Base-by-base conservation (phyloP, 306 rosid genomes). In the Sesbania bispinosa region DNA sequence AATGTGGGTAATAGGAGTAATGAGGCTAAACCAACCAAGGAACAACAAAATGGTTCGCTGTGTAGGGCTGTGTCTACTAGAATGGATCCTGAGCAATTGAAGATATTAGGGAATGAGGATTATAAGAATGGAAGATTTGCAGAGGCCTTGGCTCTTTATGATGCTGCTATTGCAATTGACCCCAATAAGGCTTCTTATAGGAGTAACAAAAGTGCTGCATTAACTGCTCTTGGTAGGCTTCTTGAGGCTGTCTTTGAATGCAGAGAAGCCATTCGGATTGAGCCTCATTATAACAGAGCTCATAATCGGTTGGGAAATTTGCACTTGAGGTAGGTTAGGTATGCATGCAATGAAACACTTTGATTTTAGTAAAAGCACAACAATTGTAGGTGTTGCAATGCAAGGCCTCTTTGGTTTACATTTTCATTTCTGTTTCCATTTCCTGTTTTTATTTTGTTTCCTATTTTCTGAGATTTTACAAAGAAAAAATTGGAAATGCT, bases 61-160 rank as follows among this genome's bases (percentile, higher is more conserved):
- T 93, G 98, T 43, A 77, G 96, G 26, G 96, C 93, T 0, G 7
- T 93, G 52, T 93, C 98, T 2, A 93, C 97, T 2, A 79, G 97
- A 75, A 88, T 86, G 93, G 98, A 93, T 72, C 98, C 98, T 0
- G 97, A 93, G 41, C 80, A 87, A 30, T 74, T 93, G 80, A 93
- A 90, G 81, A 88, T 86, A 7, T 80, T 93, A 97, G 97, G 98
- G 16, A 93, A 93, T 69, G 97, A 90, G 69, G 98, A 93, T 80
- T 93, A 90, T 75, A 93, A 88, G 80, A 90, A 79, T 38, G 98
- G 97, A 18, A 84, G 86, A 18, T 93, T 88, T 62, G 90, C 88
- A 0, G 98, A 93, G 82, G 97, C 98, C 1, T 80, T 93, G 85
- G 76, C 98, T 46, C 48, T 90, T 38, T 93, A 93, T 41, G 98